These are phyloP conservation scores for Babesia bovis DNA, from an alignment of 169 alveolate genomes.

Conservation along the genomic window DNA sequence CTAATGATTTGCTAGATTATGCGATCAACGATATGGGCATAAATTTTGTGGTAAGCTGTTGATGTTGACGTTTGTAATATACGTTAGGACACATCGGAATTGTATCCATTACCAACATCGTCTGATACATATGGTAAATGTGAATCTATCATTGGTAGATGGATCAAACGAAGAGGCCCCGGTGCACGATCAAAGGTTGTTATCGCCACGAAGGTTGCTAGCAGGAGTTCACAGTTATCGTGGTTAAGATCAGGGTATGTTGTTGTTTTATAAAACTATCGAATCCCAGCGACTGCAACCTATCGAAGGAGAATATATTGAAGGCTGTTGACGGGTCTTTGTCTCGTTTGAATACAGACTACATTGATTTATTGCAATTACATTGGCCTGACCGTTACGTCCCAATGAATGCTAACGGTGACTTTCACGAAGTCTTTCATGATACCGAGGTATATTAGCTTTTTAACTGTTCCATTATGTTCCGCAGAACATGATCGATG, in stretches of 20 bases:
- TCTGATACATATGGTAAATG: slow-evolving; percentile 69
- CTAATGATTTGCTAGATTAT: slow-evolving; percentile 76
- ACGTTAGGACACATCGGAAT: slow-evolving; percentile 81
- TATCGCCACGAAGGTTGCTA: slow-evolving; percentile 77
- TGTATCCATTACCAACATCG: slow-evolving; percentile 83
- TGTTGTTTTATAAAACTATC: too few relatives aligned
- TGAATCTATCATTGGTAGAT: slow-evolving; percentile 71
- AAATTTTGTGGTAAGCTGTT: slow-evolving; percentile 69
- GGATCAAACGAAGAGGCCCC: slow-evolving; percentile 68
- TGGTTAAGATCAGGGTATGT: slow-evolving; percentile 55
- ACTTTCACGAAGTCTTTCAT: slow-evolving; percentile 71
- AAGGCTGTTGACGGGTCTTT: slow-evolving; percentile 76
- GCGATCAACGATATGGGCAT: slow-evolving; percentile 78
- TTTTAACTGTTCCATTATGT: background rate
- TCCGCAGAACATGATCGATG: slow-evolving; percentile 1
- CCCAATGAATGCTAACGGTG: slow-evolving; percentile 78
- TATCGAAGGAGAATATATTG: slow-evolving; percentile 65
- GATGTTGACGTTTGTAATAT: background rate
- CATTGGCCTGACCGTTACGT: slow-evolving; percentile 86
- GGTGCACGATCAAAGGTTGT: slow-evolving; percentile 66
- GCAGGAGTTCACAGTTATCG: slow-evolving; percentile 64
- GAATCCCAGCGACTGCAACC: slow-evolving; percentile 45
- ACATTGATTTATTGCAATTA: slow-evolving; percentile 80
- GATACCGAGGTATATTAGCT: slow-evolving; percentile 55
- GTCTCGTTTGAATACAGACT: slow-evolving; percentile 70